Base-by-base conservation (phyloP, 306 rosid species). In the Gleditsia sinensis region DNA sequence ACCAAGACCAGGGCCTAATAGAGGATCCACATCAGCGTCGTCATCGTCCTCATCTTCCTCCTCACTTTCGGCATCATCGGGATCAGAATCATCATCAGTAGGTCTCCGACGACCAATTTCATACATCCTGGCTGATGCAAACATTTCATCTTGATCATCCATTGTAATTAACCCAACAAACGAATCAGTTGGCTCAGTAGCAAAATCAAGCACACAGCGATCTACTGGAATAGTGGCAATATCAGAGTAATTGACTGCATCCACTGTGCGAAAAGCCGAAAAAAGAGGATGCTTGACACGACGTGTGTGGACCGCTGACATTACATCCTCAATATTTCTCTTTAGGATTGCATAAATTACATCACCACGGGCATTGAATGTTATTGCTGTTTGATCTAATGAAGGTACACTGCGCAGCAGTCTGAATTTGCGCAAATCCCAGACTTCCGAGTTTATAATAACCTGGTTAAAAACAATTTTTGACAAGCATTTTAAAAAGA, bases 101-200 rank as follows among this genome's bases (percentile, higher is more conserved):
- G 98, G 94, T 63, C 93, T 86, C 54, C 99, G 81, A 9, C 99
- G 96, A 75, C 99, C 99, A 50, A 95, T 90, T 76, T 95, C 99
- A 53, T 92, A 87, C 16, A 88, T 76, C 78, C 99, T 89, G 33
- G 92, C 99, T 0, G 98, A 88, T 43, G 99, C 90, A 78, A 82
- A 87, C 97, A 95, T 90, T 71, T 95, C 96, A 20, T 92, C 94
- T 72, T 90, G 99, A 79, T 95, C 99, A 78, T 90, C 98, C 97
- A 95, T 84, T 6, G 99, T 89, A 58, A 95, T 84, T 86, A 95
- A 79, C 53, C 99, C 99, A 67, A 95, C 91, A 77, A 87, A 92
- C 21, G 99, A 92, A 83, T 95, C 99, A 12, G 99, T 92, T 28
- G 90, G 83, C 70, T 95, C 99, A 2, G 94, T 75, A 28, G 99